Percentiles rank a stretch among this genome's conserved stretches.
Conservation (phyloP, 257 asterid species). For the Jasminum sambac region DNA sequence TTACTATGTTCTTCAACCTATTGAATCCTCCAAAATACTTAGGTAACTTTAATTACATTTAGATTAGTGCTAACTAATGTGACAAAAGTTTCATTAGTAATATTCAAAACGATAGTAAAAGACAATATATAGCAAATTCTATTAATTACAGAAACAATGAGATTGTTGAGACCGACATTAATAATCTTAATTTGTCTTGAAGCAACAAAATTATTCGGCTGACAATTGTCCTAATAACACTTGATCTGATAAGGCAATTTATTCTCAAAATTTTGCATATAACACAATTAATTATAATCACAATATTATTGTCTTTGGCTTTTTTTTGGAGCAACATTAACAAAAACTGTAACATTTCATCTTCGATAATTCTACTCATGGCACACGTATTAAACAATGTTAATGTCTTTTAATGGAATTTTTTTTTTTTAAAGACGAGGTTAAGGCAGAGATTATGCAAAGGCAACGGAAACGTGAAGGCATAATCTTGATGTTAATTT, state of each 20-base stretch:
- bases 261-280: no score
- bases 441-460: constrained; percentile 8
- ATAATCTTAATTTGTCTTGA: no score
- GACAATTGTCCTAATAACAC: no score
- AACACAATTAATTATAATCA: not conserved
- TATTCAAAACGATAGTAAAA: not conserved
- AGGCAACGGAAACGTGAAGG: constrained; percentile 9
- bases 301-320: constrained; percentile 13
- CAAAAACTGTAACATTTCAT: constrained; percentile 16
- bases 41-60: not conserved
- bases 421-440: constrained; percentile 5
- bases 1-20: not conserved
- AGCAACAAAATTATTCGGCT: no score
- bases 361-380: not conserved
- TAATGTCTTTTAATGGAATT: not conserved
- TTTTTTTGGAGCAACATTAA: constrained; percentile 5
- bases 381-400: not conserved
- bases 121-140: not conserved
- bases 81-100: not conserved
- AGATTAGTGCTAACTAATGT: not conserved
- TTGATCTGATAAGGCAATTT: not conserved
- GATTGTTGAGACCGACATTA: not conserved
- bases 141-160: not conserved
- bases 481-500: constrained; percentile 8
- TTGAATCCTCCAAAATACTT: not conserved